Percentiles rank a stretch among this genome's conserved stretches.
Conservation (phyloP, 2,329 filamentous ascomycete species). For the Microsporum canis region DNA sequence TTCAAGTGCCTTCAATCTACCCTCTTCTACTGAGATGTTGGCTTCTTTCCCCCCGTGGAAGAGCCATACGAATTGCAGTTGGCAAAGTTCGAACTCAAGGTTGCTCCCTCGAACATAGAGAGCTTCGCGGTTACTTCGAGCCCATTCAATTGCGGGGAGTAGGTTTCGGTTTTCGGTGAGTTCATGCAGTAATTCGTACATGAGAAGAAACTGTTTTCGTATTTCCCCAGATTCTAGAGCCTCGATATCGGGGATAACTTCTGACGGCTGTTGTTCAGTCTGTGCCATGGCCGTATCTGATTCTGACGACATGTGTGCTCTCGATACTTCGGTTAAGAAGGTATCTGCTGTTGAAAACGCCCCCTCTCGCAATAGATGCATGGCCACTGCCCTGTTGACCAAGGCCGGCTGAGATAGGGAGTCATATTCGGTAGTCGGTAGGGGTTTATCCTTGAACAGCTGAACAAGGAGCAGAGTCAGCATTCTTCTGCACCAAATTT, state of each 20-base stretch:
- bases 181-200: conserved; percentile 80
- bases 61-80: conserved; percentile 79
- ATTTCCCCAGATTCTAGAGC: conserved; percentile 55
- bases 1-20: conserved; percentile 47
- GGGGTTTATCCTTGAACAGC: conserved; percentile 56
- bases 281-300: conserved; percentile 21
- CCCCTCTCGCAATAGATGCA: conserved; percentile 91
- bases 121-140: conserved; percentile 54
- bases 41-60: conserved; percentile 51
- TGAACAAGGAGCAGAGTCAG: conserved; percentile 20
- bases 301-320: conserved; percentile 32
- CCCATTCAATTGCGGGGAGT: conserved; percentile 77
- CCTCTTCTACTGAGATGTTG: conserved; percentile 13
- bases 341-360: conserved; percentile 80
- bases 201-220: conserved; percentile 70
- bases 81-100: conserved; percentile 86
- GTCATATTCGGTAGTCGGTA: conserved; percentile 69
- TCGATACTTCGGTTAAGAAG: conserved; percentile 62
- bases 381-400: conserved; percentile 86
- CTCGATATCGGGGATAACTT: conserved; percentile 41
- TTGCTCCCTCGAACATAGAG: conserved; percentile 79
- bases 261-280: conserved; percentile 26
- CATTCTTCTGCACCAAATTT: neutral
- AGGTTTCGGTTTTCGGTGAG: conserved; percentile 62
- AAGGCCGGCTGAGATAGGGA: conserved; percentile 64